Base-by-base conservation (phyloP, 1,284 basidiomycete species). In the Albatrellus sp. region DNA sequence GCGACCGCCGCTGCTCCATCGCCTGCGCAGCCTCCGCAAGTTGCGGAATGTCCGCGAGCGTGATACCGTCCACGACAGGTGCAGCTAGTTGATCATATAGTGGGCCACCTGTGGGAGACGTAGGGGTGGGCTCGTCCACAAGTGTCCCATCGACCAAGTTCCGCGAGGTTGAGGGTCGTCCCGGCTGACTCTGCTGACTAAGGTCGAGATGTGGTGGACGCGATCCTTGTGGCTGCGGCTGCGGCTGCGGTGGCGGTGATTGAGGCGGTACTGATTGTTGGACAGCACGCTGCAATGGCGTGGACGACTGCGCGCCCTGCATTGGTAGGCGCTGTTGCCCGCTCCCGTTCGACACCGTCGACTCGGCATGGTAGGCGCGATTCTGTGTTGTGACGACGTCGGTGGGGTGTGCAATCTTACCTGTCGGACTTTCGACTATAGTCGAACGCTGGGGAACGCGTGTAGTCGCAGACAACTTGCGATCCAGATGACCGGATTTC, bases 1-100 rank as follows among this genome's bases (percentile, higher is more conserved):
- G 62, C 13, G 82, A 85, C 20, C 87, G 77, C 47, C 79, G 81
- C 57, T 92, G 83, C 60, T 90, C 87, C 39, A 88, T 73, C 29
- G 87, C 89, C 59, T 94, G 90, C 37, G 92, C 90, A 2, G 84
- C 90, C 58, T 93, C 88, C 63, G 94, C 80, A 5, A 97, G 67
- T 56, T 92, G 86, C 6, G 94, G 91, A 49, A 98, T 88, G 64
- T 99, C 96, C n/a, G 90, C 91, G 9, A 99, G 74, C 0, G 94
- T 97, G 55, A 98, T 82, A 4, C 81, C 89, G 46, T 92, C 88
- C 35, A 67, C 53, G 11, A 55, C 56, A n/a, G 55, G 33, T 13
- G 45, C 40, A 31, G 17, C 30, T 12, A 37, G 16, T 24, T 42
- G 41, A 32, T 51, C 48, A 3, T 42, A 16, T 30, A 34, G 36